Conservation (phyloP, 2,329 filamentous ascomycete genomes). For the Ilyonectria robusta region DNA sequence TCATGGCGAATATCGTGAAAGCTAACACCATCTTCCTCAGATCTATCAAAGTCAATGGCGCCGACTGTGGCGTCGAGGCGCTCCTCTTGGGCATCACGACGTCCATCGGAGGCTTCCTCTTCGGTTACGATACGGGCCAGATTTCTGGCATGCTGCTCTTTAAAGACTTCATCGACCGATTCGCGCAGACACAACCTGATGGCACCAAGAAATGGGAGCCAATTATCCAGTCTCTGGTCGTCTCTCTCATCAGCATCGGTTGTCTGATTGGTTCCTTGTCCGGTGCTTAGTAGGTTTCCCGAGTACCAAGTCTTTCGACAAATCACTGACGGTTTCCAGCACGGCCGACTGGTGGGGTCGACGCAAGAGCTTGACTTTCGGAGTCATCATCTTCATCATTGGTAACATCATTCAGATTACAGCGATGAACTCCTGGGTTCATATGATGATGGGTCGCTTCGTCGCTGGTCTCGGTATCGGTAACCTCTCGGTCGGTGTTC, state of each 20-base stretch:
- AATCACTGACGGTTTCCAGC: conserved; percentile 42
- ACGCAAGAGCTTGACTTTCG: conserved; percentile 67
- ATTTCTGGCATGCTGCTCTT: conserved; percentile 68
- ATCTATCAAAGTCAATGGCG: conserved; percentile 59
- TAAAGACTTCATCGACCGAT: conserved; percentile 69
- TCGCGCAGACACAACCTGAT: conserved; percentile 61
- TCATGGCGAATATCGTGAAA: not conserved
- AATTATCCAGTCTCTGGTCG: conserved; percentile 65
- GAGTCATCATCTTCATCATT: conserved; percentile 70
- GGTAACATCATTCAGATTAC: conserved; percentile 78
- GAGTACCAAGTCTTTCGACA: not conserved
- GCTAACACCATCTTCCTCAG: conserved; percentile 41
- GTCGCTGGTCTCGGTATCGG: conserved; percentile 78
- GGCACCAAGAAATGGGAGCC: conserved; percentile 57
- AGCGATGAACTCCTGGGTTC: conserved; percentile 71
- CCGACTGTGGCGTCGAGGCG: conserved; percentile 58
- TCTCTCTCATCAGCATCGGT: conserved; percentile 70
- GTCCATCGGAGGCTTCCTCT: conserved; percentile 73
- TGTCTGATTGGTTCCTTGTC: conserved; percentile 68
- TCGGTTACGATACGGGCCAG: conserved; percentile 75
- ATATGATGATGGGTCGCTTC: conserved; percentile 76
- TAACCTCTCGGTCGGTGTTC: conserved; percentile 74
- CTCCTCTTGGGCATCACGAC: conserved; percentile 65
- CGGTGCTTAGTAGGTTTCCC: conserved; percentile 59
- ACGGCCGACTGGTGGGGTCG: conserved; percentile 72